Conservation (phyloP, 345 rosid genomes). For the Pugionium cornutum region DNA sequence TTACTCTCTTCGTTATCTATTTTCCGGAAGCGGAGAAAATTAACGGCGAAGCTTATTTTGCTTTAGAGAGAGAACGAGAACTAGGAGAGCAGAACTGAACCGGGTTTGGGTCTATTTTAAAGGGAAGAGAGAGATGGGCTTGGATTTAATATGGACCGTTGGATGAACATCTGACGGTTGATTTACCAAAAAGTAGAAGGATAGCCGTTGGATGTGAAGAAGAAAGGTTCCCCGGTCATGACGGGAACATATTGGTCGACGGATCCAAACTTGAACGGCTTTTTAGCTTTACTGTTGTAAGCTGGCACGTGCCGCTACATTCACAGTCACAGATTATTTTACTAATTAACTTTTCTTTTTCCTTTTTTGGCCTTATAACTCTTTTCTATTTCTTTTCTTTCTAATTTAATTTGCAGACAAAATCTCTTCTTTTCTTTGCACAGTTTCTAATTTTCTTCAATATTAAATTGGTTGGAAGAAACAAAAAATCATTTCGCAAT, state of each 20-base stretch:
- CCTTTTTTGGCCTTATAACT: neutral
- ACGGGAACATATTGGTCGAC: slow-evolving; percentile 57
- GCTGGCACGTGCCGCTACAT: slow-evolving; percentile 61
- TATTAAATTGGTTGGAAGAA: too few species aligned
- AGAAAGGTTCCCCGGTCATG: slow-evolving; percentile 43
- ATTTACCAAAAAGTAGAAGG: neutral
- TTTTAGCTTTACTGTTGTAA: slow-evolving; percentile 51
- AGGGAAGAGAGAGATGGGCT: slow-evolving; percentile 28
- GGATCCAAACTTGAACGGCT: slow-evolving; percentile 54
- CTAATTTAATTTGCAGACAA: slow-evolving; percentile 13
- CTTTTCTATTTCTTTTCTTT: neutral
- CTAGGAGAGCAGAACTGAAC: slow-evolving; percentile 20
- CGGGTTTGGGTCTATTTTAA: slow-evolving; percentile 47
- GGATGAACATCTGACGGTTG: slow-evolving; percentile 50
- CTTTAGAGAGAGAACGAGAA: neutral
- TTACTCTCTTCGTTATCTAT: neutral
- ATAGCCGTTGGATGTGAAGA: slow-evolving; percentile 50
- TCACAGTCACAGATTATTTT: slow-evolving; percentile 18
- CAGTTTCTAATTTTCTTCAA: neutral
- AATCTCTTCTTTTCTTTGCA: slow-evolving; percentile 10
- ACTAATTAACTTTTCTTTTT: neutral
- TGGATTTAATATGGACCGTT: slow-evolving; percentile 48
- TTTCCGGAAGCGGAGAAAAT: slow-evolving; percentile 23
- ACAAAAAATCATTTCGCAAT: too few species aligned
- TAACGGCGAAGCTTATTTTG: slow-evolving; percentile 20